Evolutionary conservation across 306 rosid species (phyloP), one percentile per base, ranked within the genome.

Genomic region (Betula pendula): DNA sequence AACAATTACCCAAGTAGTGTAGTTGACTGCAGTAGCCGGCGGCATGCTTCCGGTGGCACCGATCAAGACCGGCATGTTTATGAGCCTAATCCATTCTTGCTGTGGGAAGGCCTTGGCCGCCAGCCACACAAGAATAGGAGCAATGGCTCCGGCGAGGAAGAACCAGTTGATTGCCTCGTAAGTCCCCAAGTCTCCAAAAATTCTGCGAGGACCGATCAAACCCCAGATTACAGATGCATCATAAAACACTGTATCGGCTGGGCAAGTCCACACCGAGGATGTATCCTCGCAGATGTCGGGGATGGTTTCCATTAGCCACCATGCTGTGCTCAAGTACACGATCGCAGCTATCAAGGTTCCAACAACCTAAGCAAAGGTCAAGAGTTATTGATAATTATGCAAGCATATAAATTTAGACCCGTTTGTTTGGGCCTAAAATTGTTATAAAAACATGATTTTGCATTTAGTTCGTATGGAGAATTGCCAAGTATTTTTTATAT

Each of bases 211-310:
- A 4, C 96, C 98, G 2, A 95, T 88, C 60, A 95, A 67, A 35
- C 97, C 98, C 98, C 98, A 95, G 17, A 95, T 87, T 17, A 95
- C 98, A 0, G 98, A 95, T 11, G 98, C 97, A 16, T 95, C 98
- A 17, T 92, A 95, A 83, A 95, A 95, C 3, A 95, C 97, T 0
- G 81, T 92, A 81, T 95, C 98, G 0, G 77, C 1, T 1, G 97
- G 98, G 62, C 98, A 95, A 1, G 95, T 90, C 98, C 98, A 95
- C 2, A 88, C 85, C 0, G 96, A 88, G 49, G 97, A 83, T 10
- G 88, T 79, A n/a, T 91, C 96, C 42, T 81, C 35, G 79, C 97
- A 95, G 83, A 95, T 95, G 75, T 88, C 90, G 0, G 96, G 95
- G 67, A 95, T 95, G 65, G 85, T 88, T 66, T 88, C 97, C 92